Conservation (phyloP, 352 stramenopile species). For the Phytopythium aichiense region DNA sequence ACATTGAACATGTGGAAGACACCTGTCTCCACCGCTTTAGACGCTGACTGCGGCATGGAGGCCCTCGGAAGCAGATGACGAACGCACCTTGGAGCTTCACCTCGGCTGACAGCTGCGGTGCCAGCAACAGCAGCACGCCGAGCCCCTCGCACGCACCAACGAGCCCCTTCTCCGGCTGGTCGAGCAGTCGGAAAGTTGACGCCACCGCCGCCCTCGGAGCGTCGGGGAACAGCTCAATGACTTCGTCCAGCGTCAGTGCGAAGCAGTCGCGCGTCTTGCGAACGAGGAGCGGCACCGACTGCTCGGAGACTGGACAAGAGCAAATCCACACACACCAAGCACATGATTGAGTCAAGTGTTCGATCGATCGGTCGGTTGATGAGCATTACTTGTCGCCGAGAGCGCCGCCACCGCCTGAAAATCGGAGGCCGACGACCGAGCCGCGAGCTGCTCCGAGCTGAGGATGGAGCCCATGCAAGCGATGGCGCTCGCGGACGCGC, state of each 20-base stretch:
- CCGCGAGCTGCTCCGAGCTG: slow-evolving; percentile 6
- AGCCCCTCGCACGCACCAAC: slow-evolving; percentile 23
- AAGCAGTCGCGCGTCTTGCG: slow-evolving; percentile 13
- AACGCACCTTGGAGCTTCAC: slow-evolving; percentile 16
- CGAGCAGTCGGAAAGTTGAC: slow-evolving; percentile 15
- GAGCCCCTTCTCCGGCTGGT: neutral
- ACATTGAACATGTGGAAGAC: slow-evolving; percentile 33
- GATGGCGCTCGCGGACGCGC: neutral
- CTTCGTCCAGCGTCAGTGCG: slow-evolving; percentile 5
- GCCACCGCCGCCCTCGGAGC: slow-evolving; percentile 6
- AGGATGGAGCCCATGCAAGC: slow-evolving; percentile 10
- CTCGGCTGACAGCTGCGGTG: slow-evolving; percentile 14
- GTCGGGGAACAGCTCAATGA: slow-evolving; percentile 8
- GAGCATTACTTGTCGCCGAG: slow-evolving; percentile 12
- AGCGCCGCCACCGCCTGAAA: slow-evolving; percentile 8
- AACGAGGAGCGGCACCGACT: slow-evolving; percentile 6
- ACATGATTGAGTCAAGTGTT: neutral
- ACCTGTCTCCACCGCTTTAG: slow-evolving; percentile 2
- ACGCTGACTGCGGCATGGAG: neutral
- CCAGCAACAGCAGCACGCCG: slow-evolving; percentile 15
- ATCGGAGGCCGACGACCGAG: slow-evolving; percentile 2
- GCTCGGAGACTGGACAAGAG: slow-evolving; percentile 10
- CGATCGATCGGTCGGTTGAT: neutral
- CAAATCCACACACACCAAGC: neutral
- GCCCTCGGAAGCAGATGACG: neutral